Percentiles rank a stretch among this genome's conserved stretches.
Evolutionary conservation across 345 rosid species (phyloP).

Genomic region (Noccaea bulbosa): DNA sequence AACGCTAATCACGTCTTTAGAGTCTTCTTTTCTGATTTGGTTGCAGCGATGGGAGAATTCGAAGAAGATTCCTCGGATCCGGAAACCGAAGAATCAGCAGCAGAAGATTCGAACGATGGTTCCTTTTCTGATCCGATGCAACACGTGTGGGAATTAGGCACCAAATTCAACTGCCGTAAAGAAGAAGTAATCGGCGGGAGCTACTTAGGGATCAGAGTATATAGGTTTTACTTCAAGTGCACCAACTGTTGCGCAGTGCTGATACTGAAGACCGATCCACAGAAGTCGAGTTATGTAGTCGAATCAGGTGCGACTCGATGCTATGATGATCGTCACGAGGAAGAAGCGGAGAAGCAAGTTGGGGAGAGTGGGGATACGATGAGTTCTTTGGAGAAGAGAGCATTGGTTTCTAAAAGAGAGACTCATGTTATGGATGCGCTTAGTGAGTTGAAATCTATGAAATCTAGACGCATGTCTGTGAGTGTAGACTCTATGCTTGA

Average conservation of each 20-base stretch:
- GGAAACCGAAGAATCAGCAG: too few species aligned
- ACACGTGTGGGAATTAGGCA: too few species aligned
- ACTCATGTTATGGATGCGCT: constrained; percentile 75
- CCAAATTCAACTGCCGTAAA: too few species aligned
- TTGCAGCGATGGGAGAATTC: too few species aligned
- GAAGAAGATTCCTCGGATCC: too few species aligned
- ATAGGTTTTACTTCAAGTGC: constrained; percentile 80
- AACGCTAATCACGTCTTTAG: too few species aligned
- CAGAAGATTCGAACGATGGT: too few species aligned
- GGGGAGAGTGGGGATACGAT: constrained; percentile 77
- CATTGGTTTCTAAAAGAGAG: constrained; percentile 74
- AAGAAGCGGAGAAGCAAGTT: constrained; percentile 45
- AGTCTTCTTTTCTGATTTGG: too few species aligned
- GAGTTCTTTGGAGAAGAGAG: constrained; percentile 73
- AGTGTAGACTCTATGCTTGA: constrained; percentile 20
- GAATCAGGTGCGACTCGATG: constrained; percentile 73
- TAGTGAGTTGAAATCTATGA: constrained; percentile 80
- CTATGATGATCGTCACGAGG: constrained; percentile 55
- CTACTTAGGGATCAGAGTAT: constrained; percentile 69
- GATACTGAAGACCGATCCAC: constrained; percentile 70
- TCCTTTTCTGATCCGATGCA: too few species aligned
- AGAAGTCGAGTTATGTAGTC: constrained; percentile 66
- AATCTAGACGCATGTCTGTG: constrained; percentile 40
- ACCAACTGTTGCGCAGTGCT: constrained; percentile 75
- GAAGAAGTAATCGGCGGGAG: too few species aligned